Evolutionary conservation across 768 basidiomycete genomes (phyloP).

Genomic region (Tulasnella sp.): DNA sequence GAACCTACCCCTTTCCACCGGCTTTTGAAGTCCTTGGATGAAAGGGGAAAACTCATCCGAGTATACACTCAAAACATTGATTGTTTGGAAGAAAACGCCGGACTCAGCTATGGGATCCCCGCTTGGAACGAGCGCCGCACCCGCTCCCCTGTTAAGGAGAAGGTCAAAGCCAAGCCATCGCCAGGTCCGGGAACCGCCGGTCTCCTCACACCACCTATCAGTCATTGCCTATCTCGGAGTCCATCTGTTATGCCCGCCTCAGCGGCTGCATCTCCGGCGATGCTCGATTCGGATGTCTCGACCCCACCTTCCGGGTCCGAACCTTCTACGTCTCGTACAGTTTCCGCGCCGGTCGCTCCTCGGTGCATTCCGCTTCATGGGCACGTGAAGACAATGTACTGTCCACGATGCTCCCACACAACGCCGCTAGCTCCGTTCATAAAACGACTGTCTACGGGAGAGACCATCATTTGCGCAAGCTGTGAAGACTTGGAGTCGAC

Average conservation of each 20-base stretch:
- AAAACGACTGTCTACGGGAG: constrained; percentile 53
- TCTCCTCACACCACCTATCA: constrained; percentile 3
- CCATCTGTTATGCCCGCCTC: constrained; percentile 9
- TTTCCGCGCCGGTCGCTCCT: constrained; percentile 16
- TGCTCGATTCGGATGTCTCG: not conserved
- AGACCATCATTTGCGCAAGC: constrained; percentile 72
- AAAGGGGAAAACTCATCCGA: constrained; percentile 68
- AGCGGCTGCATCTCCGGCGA: constrained; percentile 6
- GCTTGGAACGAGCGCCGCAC: constrained; percentile 53
- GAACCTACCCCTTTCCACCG: constrained; percentile 77
- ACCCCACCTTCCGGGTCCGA: constrained; percentile 13
- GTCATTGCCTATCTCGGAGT: not conserved
- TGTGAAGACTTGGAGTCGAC: constrained; percentile 66
- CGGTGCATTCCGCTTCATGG: constrained; percentile 88
- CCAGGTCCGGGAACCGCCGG: not conserved
- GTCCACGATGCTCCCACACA: constrained; percentile 72
- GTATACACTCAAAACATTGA: constrained; percentile 96
- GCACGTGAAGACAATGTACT: constrained; percentile 72
- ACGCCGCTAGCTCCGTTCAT: constrained; percentile 63
- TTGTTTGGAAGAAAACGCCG: constrained; percentile 79
- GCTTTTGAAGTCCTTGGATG: constrained; percentile 68
- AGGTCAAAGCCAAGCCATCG: constrained; percentile 4
- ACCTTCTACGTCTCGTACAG: constrained; percentile 6
- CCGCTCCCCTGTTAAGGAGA: constrained; percentile 42
- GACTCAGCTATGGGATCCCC: constrained; percentile 81